Evolutionary conservation across 169 alveolate species (phyloP).

Genomic region (Miamiensis avidus): DNA sequence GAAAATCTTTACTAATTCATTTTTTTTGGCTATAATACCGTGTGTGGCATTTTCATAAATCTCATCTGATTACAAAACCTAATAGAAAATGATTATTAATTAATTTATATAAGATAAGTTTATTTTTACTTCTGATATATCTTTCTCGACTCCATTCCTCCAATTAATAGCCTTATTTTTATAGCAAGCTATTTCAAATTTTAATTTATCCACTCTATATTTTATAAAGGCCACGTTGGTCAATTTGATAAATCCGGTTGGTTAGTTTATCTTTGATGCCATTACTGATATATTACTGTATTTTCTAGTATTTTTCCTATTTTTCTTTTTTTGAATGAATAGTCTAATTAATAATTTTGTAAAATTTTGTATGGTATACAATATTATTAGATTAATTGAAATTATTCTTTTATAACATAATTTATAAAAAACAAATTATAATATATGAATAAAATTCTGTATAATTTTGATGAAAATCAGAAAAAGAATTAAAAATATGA

Average conservation of each 20-base stretch:
- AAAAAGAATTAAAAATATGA: too few species aligned
- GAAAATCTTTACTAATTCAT: constrained; percentile 61
- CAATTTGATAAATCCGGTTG: constrained; percentile 50
- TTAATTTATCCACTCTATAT: constrained; percentile 57
- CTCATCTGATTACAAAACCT: constrained; percentile 72
- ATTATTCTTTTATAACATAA: too few species aligned
- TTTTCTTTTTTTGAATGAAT: too few species aligned
- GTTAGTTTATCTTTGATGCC: constrained; percentile 14
- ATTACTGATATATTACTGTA: background rate
- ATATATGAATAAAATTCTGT: too few species aligned
- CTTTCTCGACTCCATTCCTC: constrained; percentile 73
- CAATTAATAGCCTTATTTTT: constrained; percentile 77
- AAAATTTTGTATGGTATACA: too few species aligned
- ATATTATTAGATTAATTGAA: too few species aligned
- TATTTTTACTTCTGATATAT: constrained; percentile 29
- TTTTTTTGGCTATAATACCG: constrained; percentile 77
- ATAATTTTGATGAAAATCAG: too few species aligned
- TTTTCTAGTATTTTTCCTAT: too few species aligned
- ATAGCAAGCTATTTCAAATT: constrained; percentile 82
- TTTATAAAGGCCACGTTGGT: constrained; percentile 78
- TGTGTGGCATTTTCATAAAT: constrained; percentile 76
- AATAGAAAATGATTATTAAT: constrained; percentile 32
- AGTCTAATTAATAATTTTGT: too few species aligned
- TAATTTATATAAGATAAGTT: too few species aligned
- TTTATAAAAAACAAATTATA: too few species aligned